These are phyloP conservation scores for Penicillium fuscoglaucum DNA, from an alignment of 2,329 filamentous ascomycete species.

Conservation along the genomic window DNA sequence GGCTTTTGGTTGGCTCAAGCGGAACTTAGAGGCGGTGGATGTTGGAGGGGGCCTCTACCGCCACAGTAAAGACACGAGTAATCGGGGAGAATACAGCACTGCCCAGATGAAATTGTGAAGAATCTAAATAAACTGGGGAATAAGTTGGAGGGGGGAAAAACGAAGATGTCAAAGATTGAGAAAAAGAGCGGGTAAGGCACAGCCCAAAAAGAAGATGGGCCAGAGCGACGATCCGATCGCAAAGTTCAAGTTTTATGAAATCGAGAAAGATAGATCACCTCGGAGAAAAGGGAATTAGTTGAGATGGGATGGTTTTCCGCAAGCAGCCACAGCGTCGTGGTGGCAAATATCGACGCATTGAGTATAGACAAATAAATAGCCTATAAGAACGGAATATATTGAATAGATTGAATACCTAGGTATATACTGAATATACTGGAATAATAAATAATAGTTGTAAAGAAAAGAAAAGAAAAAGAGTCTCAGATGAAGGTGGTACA, in stretches of 20 bases:
- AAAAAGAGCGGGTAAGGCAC: neutral
- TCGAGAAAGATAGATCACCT: neutral
- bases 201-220: neutral
- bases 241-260: neutral
- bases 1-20: slow-evolving; percentile 15
- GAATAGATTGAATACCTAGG: too few relatives aligned
- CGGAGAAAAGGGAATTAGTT: neutral
- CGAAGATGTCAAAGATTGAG: neutral
- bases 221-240: slow-evolving; percentile 3
- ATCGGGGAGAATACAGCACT: neutral
- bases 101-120: neutral
- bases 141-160: neutral
- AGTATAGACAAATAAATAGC: slow-evolving; percentile 10
- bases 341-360: slow-evolving; percentile 25
- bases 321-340: slow-evolving; percentile 22
- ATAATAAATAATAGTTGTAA: neutral
- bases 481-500: neutral
- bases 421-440: neutral
- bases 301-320: slow-evolving; percentile 18
- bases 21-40: slow-evolving; percentile 21
- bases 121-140: neutral
- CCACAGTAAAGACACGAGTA: neutral
- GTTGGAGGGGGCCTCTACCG: slow-evolving; percentile 5
- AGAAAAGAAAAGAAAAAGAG: neutral
- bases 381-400: neutral